Evolutionary conservation across 441 rosid species (phyloP).

Genomic region (Omphalea diandra): DNA sequence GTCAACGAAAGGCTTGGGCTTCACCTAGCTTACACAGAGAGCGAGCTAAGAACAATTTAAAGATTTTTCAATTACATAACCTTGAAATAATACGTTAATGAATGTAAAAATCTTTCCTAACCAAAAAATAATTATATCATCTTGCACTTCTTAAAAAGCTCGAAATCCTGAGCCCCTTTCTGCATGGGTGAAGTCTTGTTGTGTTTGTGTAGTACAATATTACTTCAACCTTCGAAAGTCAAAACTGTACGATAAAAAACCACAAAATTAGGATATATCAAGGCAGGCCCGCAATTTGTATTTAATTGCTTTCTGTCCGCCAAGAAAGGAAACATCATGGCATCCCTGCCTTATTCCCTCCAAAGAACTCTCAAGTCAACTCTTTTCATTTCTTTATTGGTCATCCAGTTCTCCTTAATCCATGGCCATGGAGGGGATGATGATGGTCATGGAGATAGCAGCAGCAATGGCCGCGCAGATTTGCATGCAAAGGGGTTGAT

Average conservation of each 20-base stretch:
- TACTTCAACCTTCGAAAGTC: constrained; percentile 31
- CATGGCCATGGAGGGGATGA: constrained; percentile 46
- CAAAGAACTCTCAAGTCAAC: constrained; percentile 46
- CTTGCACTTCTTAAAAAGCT: too few relatives aligned
- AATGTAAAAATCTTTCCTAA: too few relatives aligned
- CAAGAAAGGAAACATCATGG: constrained; percentile 17
- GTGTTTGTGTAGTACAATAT: constrained; percentile 1
- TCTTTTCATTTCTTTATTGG: constrained; percentile 34
- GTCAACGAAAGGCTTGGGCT: too few relatives aligned
- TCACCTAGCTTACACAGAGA: too few relatives aligned
- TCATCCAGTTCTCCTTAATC: constrained; percentile 37
- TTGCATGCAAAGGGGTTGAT: constrained; percentile 44
- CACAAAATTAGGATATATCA: background rate
- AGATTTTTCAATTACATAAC: too few relatives aligned
- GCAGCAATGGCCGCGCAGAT: background rate
- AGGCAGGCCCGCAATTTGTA: background rate
- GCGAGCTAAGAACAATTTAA: too few relatives aligned
- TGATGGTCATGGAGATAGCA: constrained; percentile 11
- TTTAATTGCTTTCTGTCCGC: background rate
- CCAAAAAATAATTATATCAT: too few relatives aligned
- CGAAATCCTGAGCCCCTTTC: too few relatives aligned
- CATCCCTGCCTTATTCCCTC: constrained; percentile 23
- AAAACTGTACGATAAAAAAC: constrained; percentile 37
- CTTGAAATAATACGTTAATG: too few relatives aligned
- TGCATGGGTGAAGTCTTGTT: background rate